These are phyloP conservation scores for Teunomyces atbi DNA, from an alignment of 805 yeast genomes.

Conservation along the genomic window DNA sequence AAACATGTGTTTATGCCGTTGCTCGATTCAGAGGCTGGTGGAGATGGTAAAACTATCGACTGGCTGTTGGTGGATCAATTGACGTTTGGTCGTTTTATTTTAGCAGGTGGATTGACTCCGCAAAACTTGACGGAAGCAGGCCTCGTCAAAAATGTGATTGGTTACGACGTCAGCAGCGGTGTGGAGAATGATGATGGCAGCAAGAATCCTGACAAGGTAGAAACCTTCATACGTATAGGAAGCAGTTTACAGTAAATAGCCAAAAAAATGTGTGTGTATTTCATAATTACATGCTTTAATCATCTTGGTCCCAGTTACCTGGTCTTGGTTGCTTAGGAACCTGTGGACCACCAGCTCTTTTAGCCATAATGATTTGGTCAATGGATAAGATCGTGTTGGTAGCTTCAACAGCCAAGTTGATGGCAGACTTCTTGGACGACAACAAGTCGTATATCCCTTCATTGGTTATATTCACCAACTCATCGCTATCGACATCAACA, in stretches of 20 bases:
- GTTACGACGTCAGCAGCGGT: constrained; percentile 95
- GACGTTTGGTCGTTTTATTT: constrained; percentile 46
- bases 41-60: constrained; percentile 79
- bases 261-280: no score
- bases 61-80: constrained; percentile 52
- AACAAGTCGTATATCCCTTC: constrained; percentile 77
- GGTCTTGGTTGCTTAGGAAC: constrained; percentile 84
- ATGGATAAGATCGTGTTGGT: constrained; percentile 86
- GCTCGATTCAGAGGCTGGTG: constrained; percentile 87
- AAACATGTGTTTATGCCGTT: constrained; percentile 55
- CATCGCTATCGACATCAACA: constrained; percentile 70
- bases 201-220: constrained; percentile 68
- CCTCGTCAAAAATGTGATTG: constrained; percentile 60
- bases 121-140: constrained; percentile 62
- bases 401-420: constrained; percentile 92
- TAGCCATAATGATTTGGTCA: constrained; percentile 98
- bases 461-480: constrained; percentile 66
- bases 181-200: constrained; percentile 72
- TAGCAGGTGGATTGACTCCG: constrained; percentile 90
- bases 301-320: constrained; percentile 96
- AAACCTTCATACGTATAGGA: constrained; percentile 57
- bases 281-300: constrained; percentile 36
- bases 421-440: constrained; percentile 79
- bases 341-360: constrained; percentile 97
- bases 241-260: background rate